Percentiles rank a stretch among this genome's conserved stretches.
These are phyloP conservation scores for Bauhinia variegata DNA, from an alignment of 306 rosid genomes.

Conservation along the genomic window DNA sequence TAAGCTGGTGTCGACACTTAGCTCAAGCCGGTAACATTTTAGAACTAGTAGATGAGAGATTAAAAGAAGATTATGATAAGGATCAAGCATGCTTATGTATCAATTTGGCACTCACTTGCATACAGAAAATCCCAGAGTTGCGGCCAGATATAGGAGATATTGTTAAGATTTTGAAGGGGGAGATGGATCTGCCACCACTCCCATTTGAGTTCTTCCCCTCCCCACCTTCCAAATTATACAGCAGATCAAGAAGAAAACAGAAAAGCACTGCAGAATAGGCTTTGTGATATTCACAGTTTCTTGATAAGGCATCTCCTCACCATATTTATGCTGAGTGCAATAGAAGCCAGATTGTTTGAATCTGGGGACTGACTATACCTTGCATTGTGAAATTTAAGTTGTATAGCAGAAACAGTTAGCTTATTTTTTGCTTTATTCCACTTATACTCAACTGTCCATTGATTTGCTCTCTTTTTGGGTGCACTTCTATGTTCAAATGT, in stretches of 20 bases:
- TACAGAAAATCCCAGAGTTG: constrained; percentile 83
- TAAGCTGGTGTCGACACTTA: constrained; percentile 91
- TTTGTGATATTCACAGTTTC: constrained; percentile 30
- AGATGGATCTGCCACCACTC: constrained; percentile 77
- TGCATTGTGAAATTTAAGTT: constrained; percentile 38
- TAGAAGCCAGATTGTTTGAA: constrained; percentile 20
- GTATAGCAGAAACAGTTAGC: constrained; percentile 29
- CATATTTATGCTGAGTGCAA: constrained; percentile 37
- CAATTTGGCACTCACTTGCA: constrained; percentile 79
- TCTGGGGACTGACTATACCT: constrained; percentile 31
- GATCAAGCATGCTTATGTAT: constrained; percentile 84
- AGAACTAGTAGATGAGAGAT: constrained; percentile 81
- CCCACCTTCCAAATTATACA: constrained; percentile 77
- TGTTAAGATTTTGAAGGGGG: constrained; percentile 83
- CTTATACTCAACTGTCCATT: constrained; percentile 32
- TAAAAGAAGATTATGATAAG: constrained; percentile 71
- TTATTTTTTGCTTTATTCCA: constrained; percentile 23
- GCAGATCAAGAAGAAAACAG: constrained; percentile 72
- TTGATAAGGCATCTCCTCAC: no score
- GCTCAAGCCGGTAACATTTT: constrained; percentile 78
- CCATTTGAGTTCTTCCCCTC: constrained; percentile 91
- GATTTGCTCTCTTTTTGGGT: constrained; percentile 3
- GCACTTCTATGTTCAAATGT: neutral
- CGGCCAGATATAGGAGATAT: constrained; percentile 84
- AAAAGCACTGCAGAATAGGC: constrained; percentile 52